Base-by-base conservation (phyloP, 1,284 basidiomycete genomes). In the Cutaneotrichosporon curvatum region DNA sequence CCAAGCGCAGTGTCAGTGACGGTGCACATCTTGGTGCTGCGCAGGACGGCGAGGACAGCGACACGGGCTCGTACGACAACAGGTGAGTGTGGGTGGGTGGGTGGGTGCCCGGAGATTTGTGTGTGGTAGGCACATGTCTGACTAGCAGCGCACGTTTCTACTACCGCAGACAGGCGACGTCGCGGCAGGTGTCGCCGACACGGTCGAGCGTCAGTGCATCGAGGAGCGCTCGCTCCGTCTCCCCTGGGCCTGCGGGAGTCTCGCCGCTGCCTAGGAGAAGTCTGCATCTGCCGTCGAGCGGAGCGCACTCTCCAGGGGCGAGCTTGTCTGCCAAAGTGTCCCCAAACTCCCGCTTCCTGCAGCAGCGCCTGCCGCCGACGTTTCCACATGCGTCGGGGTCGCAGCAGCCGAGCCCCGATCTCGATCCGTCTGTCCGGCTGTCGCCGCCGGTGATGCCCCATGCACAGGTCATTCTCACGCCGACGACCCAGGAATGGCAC, bases 401-500 rank as follows among this genome's bases (percentile, higher is more conserved):
- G 20, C 36, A 36, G 25, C 41, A 43, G 15, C 33, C 23, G 5
- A 44, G 42, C 15, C 47, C 37, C 16, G 40, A 32, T 12, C 28
- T 4, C 5, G 42, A 44, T 3, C n/a, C 18, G 7, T 15, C 20
- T 31, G 43, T 22, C 3, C 43, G 22, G 31, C 28, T 45, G 35
- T 8, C 30, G 15, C 18, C 37, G 11, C 25, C 39, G 3, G 7
- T 45, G 8, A 12, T 44, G n/a, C 47, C 36, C 1, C 50, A 48
- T 3, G 47, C 57, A 2, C 61, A 67, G 47, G 68, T 73, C 28
- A 65, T 73, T n/a, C 60, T 73, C 10, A 73, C 72, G 4, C 72
- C 72, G 15, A 73, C 72, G 5, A 73, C 72, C 0, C 67, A 72
- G 38, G 70, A 71, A 45, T 73, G 72, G 71, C 60, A 60, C 11